Evolutionary conservation across 225 moss, liverwort and hornwort genomes (phyloP).

Genomic region (Sphagnum tenellum): DNA sequence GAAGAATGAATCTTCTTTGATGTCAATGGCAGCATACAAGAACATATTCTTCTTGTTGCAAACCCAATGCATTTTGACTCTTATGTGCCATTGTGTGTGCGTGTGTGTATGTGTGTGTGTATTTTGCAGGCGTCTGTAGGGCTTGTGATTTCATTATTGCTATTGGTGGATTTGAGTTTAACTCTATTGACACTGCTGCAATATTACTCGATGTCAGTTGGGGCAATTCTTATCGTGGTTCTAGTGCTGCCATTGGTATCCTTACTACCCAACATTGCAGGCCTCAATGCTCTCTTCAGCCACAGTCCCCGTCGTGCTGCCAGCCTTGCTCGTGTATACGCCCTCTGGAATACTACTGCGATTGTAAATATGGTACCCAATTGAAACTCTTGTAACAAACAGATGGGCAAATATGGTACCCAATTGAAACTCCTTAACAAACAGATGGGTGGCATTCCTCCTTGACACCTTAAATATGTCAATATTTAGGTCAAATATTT

Average conservation of each 20-base stretch:
- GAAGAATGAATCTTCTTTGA: not conserved
- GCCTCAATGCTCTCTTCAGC: conserved; percentile 93
- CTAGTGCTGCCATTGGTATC: conserved; percentile 82
- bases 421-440: not conserved
- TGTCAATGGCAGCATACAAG: not conserved
- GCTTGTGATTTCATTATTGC: conserved; percentile 73
- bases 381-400: too few relatives aligned
- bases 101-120: not conserved
- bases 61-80: too few relatives aligned
- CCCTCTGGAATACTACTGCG: conserved; percentile 89
- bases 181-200: conserved; percentile 83
- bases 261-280: conserved; percentile 75
- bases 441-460: too few relatives aligned
- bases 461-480: too few relatives aligned
- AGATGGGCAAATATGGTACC: conserved; percentile 57
- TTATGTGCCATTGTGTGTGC: too few relatives aligned
- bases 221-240: conserved; percentile 74
- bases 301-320: conserved; percentile 86
- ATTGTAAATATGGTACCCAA: conserved; percentile 71
- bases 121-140: conserved; percentile 77
- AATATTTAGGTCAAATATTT: too few relatives aligned
- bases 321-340: conserved; percentile 82
- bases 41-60: too few relatives aligned
- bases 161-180: conserved; percentile 91
- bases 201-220: conserved; percentile 88